Evolutionary conservation across 2,329 filamentous ascomycete genomes (phyloP), one percentile per base, ranked within the genome.

Genomic region (Kalaharituber pfeilii): DNA sequence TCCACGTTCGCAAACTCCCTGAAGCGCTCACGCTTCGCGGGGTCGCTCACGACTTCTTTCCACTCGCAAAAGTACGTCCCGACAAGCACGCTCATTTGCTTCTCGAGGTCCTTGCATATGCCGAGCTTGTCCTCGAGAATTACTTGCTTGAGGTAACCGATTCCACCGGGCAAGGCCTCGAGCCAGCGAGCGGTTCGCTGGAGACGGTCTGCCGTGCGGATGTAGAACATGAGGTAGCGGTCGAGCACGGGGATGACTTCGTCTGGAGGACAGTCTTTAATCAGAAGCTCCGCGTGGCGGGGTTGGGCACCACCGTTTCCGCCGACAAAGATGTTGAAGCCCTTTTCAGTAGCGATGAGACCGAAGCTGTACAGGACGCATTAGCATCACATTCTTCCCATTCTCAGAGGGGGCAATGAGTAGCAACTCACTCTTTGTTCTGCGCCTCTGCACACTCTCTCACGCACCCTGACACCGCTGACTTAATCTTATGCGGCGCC

Each of bases 371-470:
- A 8, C 28, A 45, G 8, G 28, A 24, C 18, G 2, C 9, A 47
- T 50, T 2, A 42, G n/a, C n/a, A 30, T 28, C 15, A 9, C 13
- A 9, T 2, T 39, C 20, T n/a, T n/a, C n/a, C 11, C n/a, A n/a
- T n/a, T n/a, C n/a, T n/a, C n/a, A n/a, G 8, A 33, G 29, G 18
- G 50, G 27, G 11, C 18, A 20, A 4, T 26, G 25, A 50, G 28
- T 7, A 5, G 42, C 33, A 11, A 69, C 78, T 63, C 69, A 83
- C 80, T 94, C 87, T 69, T 94, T 94, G 68, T 82, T 89, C 65
- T 93, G 87, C 1, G 87, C 87, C 68, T 94, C 87, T 0, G 87
- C 87, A 62, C 87, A 94, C 69, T 94, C 87, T 53, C 87, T 76
- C n/a, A 94, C 86, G 60, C 87, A 94, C 11, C 87, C 87, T 53